Evolutionary conservation across 2,329 filamentous ascomycete genomes (phyloP).

Genomic region (Sarocladium kiliense): DNA sequence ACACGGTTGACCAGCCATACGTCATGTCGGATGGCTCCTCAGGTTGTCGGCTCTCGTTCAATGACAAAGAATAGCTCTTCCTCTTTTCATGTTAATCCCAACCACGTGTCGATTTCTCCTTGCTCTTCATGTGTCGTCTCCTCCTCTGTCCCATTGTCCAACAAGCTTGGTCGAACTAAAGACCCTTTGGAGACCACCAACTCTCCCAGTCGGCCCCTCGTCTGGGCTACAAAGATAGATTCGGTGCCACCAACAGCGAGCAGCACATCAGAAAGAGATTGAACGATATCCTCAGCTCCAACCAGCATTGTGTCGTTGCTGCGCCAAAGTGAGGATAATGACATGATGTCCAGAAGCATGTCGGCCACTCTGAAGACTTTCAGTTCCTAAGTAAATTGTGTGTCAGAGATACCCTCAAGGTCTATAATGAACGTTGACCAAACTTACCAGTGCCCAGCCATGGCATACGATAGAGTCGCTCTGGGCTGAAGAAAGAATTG

Average conservation of each 20-base stretch:
- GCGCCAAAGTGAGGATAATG: constrained; percentile 14
- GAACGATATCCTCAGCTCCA: constrained; percentile 17
- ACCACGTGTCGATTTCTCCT: background rate
- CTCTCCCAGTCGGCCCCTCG: background rate
- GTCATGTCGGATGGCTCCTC: too few relatives aligned
- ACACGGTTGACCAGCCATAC: too few relatives aligned
- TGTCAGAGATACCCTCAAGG: background rate
- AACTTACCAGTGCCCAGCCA: constrained; percentile 21
- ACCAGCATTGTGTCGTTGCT: constrained; percentile 18
- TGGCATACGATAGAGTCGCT: constrained; percentile 17
- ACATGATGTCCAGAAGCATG: constrained; percentile 18
- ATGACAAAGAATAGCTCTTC: too few relatives aligned
- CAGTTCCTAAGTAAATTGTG: constrained; percentile 15
- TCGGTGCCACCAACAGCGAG: constrained; percentile 18
- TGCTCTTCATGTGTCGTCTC: background rate
- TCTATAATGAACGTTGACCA: background rate
- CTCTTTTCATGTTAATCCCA: background rate
- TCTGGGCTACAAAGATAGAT: constrained; percentile 13
- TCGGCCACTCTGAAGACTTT: constrained; percentile 21
- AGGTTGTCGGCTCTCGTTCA: too few relatives aligned
- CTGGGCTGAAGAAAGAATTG: background rate
- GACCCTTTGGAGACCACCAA: background rate
- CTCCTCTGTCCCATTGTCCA: background rate
- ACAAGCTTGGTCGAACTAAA: background rate
- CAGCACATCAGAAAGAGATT: constrained; percentile 17